Conservation (phyloP, 352 stramenopile genomes). For the Plasmopara viticola region DNA sequence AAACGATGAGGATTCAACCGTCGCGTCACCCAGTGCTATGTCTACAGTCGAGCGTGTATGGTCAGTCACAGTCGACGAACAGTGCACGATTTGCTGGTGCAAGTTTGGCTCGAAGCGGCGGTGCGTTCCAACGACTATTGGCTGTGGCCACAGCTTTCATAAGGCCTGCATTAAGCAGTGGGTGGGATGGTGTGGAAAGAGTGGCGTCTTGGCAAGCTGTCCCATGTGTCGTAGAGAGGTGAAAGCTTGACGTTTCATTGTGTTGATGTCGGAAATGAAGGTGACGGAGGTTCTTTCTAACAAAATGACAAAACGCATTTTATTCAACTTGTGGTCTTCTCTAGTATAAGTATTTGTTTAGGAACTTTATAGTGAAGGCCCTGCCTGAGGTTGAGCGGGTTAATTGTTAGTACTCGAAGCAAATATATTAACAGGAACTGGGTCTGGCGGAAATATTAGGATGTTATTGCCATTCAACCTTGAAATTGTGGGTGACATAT, state of each 20-base stretch:
- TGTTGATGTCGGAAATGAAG: no score
- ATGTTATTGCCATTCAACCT: no score
- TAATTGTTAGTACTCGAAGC: no score
- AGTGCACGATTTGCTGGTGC: conserved; percentile 20
- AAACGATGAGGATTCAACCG: neutral
- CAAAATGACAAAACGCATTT: no score
- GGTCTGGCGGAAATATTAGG: no score
- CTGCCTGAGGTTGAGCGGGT: no score
- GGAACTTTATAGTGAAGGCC: no score
- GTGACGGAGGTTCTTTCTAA: no score
- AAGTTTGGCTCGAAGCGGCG: neutral
- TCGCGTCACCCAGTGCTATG: neutral
- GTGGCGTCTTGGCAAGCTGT: conserved; percentile 8
- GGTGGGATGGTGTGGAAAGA: conserved; percentile 6
- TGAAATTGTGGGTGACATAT: no score
- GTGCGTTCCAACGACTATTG: neutral
- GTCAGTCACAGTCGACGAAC: neutral
- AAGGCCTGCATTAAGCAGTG: conserved; percentile 10
- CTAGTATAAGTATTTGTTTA: no score
- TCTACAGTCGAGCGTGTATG: neutral
- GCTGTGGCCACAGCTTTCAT: conserved; percentile 20
- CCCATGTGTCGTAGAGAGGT: conserved; percentile 9
- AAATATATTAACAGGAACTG: no score
- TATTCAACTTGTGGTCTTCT: no score
- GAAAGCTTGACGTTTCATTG: neutral